A percentile compares a stretch with the other conserved stretches of the same genome.
phyloP scores from a whole-genome alignment of 306 rosid species.

The Vigna trinervia region DNA sequence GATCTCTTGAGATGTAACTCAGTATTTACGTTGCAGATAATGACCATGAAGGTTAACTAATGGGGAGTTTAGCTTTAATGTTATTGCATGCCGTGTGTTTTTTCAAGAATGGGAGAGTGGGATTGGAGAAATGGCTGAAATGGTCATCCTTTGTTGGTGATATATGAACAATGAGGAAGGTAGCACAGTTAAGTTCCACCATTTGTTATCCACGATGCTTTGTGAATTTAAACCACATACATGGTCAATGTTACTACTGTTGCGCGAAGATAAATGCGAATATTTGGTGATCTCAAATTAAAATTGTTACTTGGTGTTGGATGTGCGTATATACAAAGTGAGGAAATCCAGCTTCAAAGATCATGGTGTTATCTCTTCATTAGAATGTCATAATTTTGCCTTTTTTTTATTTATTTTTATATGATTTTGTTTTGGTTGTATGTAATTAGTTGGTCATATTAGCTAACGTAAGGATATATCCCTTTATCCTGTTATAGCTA shows the following conservation, averaged over 20 bases:
- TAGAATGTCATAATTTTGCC: constrained; percentile 19
- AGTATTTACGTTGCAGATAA: constrained; percentile 44
- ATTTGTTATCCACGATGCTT: constrained; percentile 40
- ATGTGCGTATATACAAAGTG: constrained; percentile 28
- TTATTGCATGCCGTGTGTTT: constrained; percentile 36
- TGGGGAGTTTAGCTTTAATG: constrained; percentile 41
- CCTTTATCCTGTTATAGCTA: constrained; percentile 18
- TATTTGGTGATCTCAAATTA: constrained; percentile 26
- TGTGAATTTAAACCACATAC: constrained; percentile 28
- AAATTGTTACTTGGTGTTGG: constrained; percentile 30
- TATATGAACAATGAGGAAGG: constrained; percentile 2
- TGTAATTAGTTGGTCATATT: constrained; percentile 41
- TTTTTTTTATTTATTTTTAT: neutral
- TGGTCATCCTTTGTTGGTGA: constrained; percentile 17
- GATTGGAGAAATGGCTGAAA: constrained; percentile 24
- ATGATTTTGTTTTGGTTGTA: constrained; percentile 3
- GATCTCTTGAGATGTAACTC: neutral
- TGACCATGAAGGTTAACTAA: constrained; percentile 15
- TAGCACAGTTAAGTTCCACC: constrained; percentile 36
- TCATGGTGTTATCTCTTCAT: constrained; percentile 20
- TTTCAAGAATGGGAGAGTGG: constrained; percentile 26
- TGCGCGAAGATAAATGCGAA: constrained; percentile 8
- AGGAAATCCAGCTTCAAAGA: constrained; percentile 39
- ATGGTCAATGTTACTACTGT: constrained; percentile 17
- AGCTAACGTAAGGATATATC: constrained; percentile 37